Conservation (phyloP, 768 basidiomycete species). For the Podaxis rugospora region DNA sequence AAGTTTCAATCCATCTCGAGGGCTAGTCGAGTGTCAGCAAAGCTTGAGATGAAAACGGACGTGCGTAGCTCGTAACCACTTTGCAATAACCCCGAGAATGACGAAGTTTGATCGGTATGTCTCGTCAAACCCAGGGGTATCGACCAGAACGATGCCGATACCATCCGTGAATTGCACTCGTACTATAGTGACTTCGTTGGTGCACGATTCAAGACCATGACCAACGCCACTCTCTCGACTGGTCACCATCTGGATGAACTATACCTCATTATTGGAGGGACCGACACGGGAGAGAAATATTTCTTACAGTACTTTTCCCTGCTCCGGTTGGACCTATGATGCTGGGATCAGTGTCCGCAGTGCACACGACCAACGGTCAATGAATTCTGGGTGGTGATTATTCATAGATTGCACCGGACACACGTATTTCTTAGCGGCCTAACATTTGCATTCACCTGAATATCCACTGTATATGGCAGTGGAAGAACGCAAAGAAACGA, state of each 20-base stretch:
- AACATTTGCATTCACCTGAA: no score
- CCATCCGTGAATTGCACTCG: neutral
- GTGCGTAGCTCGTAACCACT: conserved; percentile 3
- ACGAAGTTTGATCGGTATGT: conserved; percentile 8
- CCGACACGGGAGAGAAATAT: neutral
- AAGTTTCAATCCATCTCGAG: neutral
- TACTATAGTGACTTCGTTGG: neutral
- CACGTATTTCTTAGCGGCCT: no score
- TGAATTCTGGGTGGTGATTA: no score
- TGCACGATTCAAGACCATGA: conserved; percentile 3
- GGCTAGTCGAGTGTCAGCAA: no score
- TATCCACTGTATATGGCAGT: no score
- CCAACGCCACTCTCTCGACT: neutral
- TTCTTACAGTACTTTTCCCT: conserved; percentile 7
- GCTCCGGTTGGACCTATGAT: conserved; percentile 9
- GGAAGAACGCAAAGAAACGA: no score
- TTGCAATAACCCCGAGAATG: conserved; percentile 10
- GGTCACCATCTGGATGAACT: neutral
- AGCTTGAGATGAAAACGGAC: neutral
- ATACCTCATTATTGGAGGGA: no score
- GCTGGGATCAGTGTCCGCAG: no score
- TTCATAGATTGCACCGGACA: no score
- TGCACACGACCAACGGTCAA: no score
- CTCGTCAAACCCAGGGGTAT: conserved; percentile 14
- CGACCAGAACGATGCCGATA: conserved; percentile 4